Conservation (phyloP, 2,329 filamentous ascomycete genomes). For the Alternaria brassicae region DNA sequence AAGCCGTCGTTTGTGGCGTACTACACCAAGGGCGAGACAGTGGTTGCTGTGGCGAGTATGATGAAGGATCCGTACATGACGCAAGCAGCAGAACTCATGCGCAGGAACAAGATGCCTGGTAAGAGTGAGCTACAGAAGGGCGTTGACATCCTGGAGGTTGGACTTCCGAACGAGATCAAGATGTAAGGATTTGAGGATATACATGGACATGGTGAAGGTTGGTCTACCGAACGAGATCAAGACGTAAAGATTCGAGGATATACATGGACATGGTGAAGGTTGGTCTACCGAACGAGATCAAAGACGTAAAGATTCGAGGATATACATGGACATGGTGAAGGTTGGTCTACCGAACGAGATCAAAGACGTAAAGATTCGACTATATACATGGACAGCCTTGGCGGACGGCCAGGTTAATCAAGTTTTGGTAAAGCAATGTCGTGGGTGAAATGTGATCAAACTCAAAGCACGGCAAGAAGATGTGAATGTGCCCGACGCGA, state of each 20-base stretch:
- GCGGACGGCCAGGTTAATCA: background rate
- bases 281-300: constrained; percentile 54
- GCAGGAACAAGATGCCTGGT: constrained; percentile 77
- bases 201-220: constrained; percentile 55
- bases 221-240: constrained; percentile 55
- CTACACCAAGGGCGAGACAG: constrained; percentile 83
- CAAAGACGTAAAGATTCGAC: constrained; percentile 47
- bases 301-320: constrained; percentile 43
- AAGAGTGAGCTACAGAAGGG: constrained; percentile 79
- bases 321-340: constrained; percentile 53
- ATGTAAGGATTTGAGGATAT: constrained; percentile 37
- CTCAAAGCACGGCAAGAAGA: background rate
- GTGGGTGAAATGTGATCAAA: background rate
- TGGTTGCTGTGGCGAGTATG: constrained; percentile 92
- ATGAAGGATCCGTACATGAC: constrained; percentile 75
- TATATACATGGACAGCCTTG: background rate
- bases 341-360: constrained; percentile 55
- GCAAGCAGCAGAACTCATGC: constrained; percentile 86
- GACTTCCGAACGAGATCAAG: constrained; percentile 55
- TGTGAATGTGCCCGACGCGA: background rate
- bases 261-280: constrained; percentile 55
- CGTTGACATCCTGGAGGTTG: constrained; percentile 55
- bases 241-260: constrained; percentile 38
- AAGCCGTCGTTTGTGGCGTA: constrained; percentile 86
- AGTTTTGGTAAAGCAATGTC: background rate